Percentiles rank a stretch among this genome's conserved stretches.
Conservation (phyloP, 2,329 filamentous ascomycete species). For the Neopestalotiopsis sp. region DNA sequence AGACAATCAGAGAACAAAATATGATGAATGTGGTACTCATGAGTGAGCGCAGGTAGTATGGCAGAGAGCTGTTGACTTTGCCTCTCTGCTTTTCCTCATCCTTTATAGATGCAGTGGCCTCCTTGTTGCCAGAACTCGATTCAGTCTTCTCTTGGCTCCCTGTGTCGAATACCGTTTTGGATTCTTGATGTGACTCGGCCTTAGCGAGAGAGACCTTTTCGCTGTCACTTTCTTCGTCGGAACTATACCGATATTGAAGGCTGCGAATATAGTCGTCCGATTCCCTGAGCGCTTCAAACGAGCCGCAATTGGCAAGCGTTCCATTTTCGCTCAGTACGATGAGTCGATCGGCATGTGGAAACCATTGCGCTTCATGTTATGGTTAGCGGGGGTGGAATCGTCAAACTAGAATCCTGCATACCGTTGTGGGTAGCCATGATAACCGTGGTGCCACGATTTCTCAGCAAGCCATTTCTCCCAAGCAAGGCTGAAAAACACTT, state of each 20-base stretch:
- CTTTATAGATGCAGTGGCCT: background rate
- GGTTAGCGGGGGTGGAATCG: background rate
- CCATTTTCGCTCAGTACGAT: conserved; percentile 8
- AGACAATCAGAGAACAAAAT: background rate
- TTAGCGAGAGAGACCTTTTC: background rate
- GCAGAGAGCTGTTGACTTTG: conserved; percentile 11
- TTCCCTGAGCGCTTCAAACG: conserved; percentile 2
- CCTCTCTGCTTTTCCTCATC: conserved; percentile 2
- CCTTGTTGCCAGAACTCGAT: background rate
- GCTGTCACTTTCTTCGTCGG: background rate
- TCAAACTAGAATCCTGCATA: background rate
- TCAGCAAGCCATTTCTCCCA: background rate
- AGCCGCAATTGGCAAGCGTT: background rate
- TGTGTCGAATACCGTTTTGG: background rate
- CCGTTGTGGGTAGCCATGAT: conserved; percentile 17
- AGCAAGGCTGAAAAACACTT: conserved; percentile 9
- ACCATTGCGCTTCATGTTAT: conserved; percentile 5
- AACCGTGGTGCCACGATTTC: background rate
- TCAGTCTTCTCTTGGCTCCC: background rate
- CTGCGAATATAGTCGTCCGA: conserved; percentile 3
- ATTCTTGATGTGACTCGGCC: background rate
- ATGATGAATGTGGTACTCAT: conserved; percentile 5
- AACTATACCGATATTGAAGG: background rate
- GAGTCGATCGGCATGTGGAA: conserved; percentile 9
- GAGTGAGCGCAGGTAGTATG: conserved; percentile 14